Percentiles rank a stretch among this genome's conserved stretches.
phyloP scores from a whole-genome alignment of 2,329 filamentous ascomycete genomes.

The Leptodontidium sp. region DNA sequence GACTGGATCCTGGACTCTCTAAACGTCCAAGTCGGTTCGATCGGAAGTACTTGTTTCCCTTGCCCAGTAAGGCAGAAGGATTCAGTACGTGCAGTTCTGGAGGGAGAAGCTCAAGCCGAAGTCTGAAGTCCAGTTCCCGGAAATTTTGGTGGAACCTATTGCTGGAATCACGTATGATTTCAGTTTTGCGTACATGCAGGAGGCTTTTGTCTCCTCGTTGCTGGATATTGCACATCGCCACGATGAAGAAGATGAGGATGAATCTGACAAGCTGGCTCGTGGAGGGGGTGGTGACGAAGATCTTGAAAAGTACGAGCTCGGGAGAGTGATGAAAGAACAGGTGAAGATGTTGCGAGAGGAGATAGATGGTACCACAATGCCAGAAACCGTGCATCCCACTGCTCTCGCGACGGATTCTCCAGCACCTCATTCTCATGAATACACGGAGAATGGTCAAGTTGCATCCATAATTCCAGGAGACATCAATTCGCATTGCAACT shows the following conservation, averaged over 20 bases:
- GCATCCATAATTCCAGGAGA: background rate
- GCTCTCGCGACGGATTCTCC: background rate
- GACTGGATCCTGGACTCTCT: conserved; percentile 20
- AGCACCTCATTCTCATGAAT: background rate
- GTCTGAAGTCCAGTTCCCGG: conserved; percentile 20
- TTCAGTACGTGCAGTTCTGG: conserved; percentile 23
- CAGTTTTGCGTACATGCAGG: conserved; percentile 27
- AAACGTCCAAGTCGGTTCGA: conserved; percentile 27
- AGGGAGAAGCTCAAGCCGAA: conserved; percentile 23
- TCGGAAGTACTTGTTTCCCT: conserved; percentile 23
- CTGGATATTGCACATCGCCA: conserved; percentile 24
- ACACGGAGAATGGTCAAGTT: background rate
- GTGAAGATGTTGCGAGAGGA: conserved; percentile 26
- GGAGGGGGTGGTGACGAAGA: conserved; percentile 18
- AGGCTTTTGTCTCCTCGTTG: conserved; percentile 23
- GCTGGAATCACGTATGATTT: conserved; percentile 21
- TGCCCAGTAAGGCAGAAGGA: conserved; percentile 20
- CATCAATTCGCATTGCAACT: background rate
- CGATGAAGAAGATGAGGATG: conserved; percentile 18
- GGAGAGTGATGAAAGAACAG: conserved; percentile 22
- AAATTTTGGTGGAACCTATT: conserved; percentile 22
- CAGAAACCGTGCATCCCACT: background rate
- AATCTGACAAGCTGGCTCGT: background rate
- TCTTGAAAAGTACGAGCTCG: conserved; percentile 26
- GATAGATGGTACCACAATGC: conserved; percentile 11